phyloP scores from a whole-genome alignment of 352 stramenopile genomes.

The Globisporangium spiculum region DNA sequence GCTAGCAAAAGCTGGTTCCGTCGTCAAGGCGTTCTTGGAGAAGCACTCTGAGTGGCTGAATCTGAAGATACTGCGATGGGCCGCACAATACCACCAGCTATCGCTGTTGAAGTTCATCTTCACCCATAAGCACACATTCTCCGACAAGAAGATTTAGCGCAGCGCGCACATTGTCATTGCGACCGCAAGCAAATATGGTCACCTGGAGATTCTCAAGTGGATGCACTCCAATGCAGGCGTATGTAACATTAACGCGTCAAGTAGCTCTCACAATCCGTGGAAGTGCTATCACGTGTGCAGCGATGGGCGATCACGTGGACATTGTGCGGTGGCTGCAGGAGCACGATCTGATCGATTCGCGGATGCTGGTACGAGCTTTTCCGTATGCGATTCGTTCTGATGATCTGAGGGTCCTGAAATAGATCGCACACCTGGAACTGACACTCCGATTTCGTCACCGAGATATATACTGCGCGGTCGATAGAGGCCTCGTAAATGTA shows the following conservation, averaged over 20 bases:
- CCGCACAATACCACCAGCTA: not conserved
- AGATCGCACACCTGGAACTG: not conserved
- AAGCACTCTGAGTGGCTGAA: not conserved
- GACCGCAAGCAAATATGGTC: not conserved
- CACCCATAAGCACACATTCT: not conserved
- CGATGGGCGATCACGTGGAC: not conserved
- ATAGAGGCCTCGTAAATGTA: too few species aligned
- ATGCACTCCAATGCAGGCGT: not conserved
- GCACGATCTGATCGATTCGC: not conserved
- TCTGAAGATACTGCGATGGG: not conserved
- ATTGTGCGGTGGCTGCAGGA: not conserved
- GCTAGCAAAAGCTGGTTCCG: too few species aligned
- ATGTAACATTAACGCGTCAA: not conserved
- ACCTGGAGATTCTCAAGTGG: constrained; percentile 1
- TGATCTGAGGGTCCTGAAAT: not conserved
- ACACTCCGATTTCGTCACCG: too few species aligned
- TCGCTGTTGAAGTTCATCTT: not conserved
- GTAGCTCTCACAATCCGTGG: not conserved
- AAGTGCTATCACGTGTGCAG: constrained; percentile 2
- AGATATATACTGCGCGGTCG: too few species aligned
- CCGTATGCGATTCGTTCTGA: not conserved
- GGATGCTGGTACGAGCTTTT: not conserved
- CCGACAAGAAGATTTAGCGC: not conserved
- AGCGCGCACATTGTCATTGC: constrained; percentile 1
- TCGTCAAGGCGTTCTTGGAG: not conserved